Evolutionary conservation across 2,329 filamentous ascomycete genomes (phyloP).

Genomic region (Xylariaceae sp.): DNA sequence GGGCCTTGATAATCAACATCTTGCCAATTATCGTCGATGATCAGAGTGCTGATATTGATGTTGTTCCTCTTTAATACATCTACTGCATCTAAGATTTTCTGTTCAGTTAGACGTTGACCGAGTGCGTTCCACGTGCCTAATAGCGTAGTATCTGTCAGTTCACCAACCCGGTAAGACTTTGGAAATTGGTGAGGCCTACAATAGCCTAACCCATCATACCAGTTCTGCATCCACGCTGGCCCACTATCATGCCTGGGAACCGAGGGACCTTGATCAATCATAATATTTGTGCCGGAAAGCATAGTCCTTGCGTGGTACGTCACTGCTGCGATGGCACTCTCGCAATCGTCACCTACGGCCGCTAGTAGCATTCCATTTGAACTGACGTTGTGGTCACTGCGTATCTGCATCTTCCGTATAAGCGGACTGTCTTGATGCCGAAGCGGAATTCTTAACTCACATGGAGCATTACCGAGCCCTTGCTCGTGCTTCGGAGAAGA

Average conservation of each 20-base stretch:
- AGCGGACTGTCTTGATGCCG: constrained; percentile 8
- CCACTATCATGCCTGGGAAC: constrained; percentile 45
- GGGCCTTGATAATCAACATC: constrained; percentile 53
- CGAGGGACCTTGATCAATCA: constrained; percentile 43
- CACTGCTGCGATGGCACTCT: constrained; percentile 69
- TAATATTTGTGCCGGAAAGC: constrained; percentile 36
- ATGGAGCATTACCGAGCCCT: constrained; percentile 63
- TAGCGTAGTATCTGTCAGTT: neutral
- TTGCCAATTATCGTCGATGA: constrained; percentile 98
- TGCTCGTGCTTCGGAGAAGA: constrained; percentile 57
- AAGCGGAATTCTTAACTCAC: constrained; percentile 38
- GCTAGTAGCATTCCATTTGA: constrained; percentile 60
- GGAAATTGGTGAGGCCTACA: constrained; percentile 44
- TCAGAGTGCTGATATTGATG: constrained; percentile 76
- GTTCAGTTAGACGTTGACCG: constrained; percentile 73
- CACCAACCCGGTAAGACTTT: neutral
- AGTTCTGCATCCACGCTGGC: constrained; percentile 70
- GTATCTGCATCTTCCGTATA: constrained; percentile 36
- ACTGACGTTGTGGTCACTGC: constrained; percentile 59
- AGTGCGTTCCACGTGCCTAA: constrained; percentile 86
- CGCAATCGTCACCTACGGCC: constrained; percentile 66
- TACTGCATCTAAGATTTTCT: constrained; percentile 72
- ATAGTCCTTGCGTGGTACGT: constrained; percentile 79
- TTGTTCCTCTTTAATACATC: constrained; percentile 63
- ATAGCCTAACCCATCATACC: constrained; percentile 90